Evolutionary conservation across 1,284 basidiomycete species (phyloP), one percentile per base, ranked within the genome.

Genomic region (Cryptococcus sp.): DNA sequence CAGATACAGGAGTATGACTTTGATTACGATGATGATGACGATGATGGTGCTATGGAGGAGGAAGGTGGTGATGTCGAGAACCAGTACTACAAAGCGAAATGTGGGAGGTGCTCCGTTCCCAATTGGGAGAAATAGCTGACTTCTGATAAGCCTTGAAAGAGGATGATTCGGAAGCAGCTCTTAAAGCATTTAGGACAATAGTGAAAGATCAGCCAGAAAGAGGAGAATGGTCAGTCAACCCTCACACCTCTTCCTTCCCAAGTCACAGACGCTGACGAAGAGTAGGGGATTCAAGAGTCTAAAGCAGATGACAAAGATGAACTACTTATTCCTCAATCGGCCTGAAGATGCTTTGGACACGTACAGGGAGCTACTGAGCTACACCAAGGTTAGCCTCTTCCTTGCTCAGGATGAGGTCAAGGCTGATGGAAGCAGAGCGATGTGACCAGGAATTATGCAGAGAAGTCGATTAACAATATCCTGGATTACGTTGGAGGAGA

Each of bases 401-500:
- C 13, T 23, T 23, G 23, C 23, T 23, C 23, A 23, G 23, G 23
- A 23, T 23, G 23, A 23, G 23, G 23, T 23, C 23, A 23, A 23
- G 23, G 23, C 23, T 23, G 23, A 23, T n/a, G 38, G 38, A 41
- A 10, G 38, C n/a, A 75, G 72, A 70, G 60, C 34, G 51, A 66
- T 33, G 73, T 76, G 5, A 76, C 76, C 6, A 63, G 73, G 37
- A 77, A 77, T 57, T 78, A 93, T 68, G 90, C 90, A 5, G 96
- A 99, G 77, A 98, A 98, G 80, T 89, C 90, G 5, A 98, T 99
- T 81, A 98, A 98, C 74, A 90, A 90, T 58, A 97, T 99, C 60
- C 80, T 99, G 61, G 96, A 99, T 76, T 98, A 98, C 69, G 96
- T 98, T 44, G 93, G 93, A 11, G 80, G 80, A 34, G 92, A 92